Base-by-base conservation (phyloP, 2,329 filamentous ascomycete species). In the Claviceps lovelessii region DNA sequence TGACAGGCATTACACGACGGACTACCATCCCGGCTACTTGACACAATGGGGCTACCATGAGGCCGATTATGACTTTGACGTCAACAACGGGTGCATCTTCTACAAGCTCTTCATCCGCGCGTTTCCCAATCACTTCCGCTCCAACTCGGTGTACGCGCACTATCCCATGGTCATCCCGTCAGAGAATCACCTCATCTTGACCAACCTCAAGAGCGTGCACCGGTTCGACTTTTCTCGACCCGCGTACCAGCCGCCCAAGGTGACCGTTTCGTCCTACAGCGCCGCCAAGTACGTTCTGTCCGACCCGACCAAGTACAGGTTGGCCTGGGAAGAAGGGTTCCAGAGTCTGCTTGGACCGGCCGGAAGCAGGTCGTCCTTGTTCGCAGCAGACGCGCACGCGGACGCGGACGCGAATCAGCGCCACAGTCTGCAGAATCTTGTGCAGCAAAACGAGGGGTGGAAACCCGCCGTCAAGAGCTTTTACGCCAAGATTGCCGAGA, bases 41-140 rank as follows among this genome's bases (percentile, higher is more conserved):
- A 94, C 88, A 1, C 90, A 88, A 69, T 95, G 88, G 88, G 88
- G 88, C 23, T 91, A 80, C 71, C 80, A 81, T 54, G 85, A 89
- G 64, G 85, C 80, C 4, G 76, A 86, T 23, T 88, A 84, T 55
- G 86, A 94, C 61, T 70, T 83, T 28, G 80, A 78, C 56, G 70
- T 91, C 59, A 86, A 93, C 68, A 84, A 93, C 64, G 88, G 89
- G 49, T 89, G 85, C 61, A 81, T 90, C 13, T 87, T 91, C 69
- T 90, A 90, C 74, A 94, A 93, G 73, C 76, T 94, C 41, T 85
- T 90, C 65, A 73, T 88, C 41, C 79, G 85, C 5, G 86, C 87
- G 0, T 89, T 94, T 74, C 89, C 88, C 0, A 77, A 86, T 59
- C 85, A 89, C 70, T 91, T 90, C 76, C 81, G 80, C 65, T 70